phyloP scores from a whole-genome alignment of 2,329 filamentous ascomycete genomes.

The Neofusicoccum sp. region DNA sequence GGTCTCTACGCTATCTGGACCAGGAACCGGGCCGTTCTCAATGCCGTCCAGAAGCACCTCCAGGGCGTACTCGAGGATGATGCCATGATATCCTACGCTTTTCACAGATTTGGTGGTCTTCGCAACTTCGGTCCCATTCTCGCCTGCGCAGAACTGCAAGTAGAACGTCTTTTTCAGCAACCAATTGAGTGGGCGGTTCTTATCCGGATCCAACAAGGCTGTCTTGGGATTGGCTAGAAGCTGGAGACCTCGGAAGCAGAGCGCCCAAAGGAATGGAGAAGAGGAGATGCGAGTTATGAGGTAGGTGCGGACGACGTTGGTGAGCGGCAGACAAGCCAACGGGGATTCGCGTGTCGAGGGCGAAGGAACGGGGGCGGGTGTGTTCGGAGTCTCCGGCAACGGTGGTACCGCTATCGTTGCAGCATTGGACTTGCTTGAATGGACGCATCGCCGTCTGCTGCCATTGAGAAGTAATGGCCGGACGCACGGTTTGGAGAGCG shows the following conservation, averaged over 20 bases:
- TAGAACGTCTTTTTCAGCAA: conserved; percentile 83
- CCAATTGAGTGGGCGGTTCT: conserved; percentile 61
- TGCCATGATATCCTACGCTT: conserved; percentile 77
- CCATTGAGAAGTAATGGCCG: background rate
- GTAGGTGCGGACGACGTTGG: conserved; percentile 16
- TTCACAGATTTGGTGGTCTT: conserved; percentile 63
- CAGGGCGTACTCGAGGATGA: conserved; percentile 81
- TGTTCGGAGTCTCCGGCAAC: background rate
- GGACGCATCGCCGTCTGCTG: background rate
- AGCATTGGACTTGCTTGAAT: conserved; percentile 7
- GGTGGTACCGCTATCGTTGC: conserved; percentile 6
- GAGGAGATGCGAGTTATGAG: conserved; percentile 17
- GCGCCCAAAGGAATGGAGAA: background rate
- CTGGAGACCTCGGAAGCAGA: background rate
- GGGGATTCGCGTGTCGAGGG: background rate
- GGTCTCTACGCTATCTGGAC: conserved; percentile 46
- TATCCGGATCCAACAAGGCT: conserved; percentile 15
- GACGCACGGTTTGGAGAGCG: background rate
- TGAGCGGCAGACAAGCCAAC: conserved; percentile 8
- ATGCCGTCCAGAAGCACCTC: conserved; percentile 54
- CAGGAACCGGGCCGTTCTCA: background rate
- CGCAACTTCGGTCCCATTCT: conserved; percentile 68
- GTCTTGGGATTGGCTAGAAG: conserved; percentile 3
- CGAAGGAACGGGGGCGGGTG: background rate
- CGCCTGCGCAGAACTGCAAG: conserved; percentile 86